Evolutionary conservation across 495 filamentous ascomycete genomes (phyloP).

Genomic region (Penicillium waksmanii): DNA sequence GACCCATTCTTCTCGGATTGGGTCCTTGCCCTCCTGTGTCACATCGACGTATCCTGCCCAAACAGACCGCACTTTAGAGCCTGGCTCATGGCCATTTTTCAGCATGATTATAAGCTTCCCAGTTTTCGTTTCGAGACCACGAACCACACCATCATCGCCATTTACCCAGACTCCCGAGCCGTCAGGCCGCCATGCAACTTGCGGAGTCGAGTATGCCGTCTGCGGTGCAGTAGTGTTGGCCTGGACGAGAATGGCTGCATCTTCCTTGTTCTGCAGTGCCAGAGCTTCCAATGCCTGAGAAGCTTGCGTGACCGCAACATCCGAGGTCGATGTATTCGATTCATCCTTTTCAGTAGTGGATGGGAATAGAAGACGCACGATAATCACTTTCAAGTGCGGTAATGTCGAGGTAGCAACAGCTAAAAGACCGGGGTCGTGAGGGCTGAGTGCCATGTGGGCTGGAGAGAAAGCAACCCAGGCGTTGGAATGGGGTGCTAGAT

Average conservation of each 20-base stretch:
- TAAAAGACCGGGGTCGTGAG: slow-evolving; percentile 55
- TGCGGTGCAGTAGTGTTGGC: slow-evolving; percentile 67
- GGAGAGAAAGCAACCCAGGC: slow-evolving; percentile 69
- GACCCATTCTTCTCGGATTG: slow-evolving; percentile 54
- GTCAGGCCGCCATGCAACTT: slow-evolving; percentile 66
- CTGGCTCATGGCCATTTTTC: slow-evolving; percentile 58
- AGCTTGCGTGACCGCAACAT: slow-evolving; percentile 44
- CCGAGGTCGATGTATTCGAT: slow-evolving; percentile 10
- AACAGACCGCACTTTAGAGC: slow-evolving; percentile 66
- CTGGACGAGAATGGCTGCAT: slow-evolving; percentile 61
- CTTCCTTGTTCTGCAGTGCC: slow-evolving; percentile 58
- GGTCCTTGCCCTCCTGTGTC: slow-evolving; percentile 26
- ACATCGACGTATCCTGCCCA: slow-evolving; percentile 61
- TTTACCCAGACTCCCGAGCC: slow-evolving; percentile 71
- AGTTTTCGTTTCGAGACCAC: slow-evolving; percentile 64
- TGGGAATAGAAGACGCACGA: slow-evolving; percentile 63
- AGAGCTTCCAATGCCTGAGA: slow-evolving; percentile 54
- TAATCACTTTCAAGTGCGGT: slow-evolving; percentile 68
- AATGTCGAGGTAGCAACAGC: slow-evolving; percentile 65
- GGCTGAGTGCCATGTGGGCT: slow-evolving; percentile 58
- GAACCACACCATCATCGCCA: slow-evolving; percentile 67
- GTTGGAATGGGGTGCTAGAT: slow-evolving; percentile 66
- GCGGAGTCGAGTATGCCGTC: slow-evolving; percentile 68
- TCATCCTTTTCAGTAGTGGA: slow-evolving; percentile 15
- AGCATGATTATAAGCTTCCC: slow-evolving; percentile 59